Percentiles rank a stretch among this genome's conserved stretches.
phyloP scores from a whole-genome alignment of 345 rosid genomes.

The Camelina laxa region DNA sequence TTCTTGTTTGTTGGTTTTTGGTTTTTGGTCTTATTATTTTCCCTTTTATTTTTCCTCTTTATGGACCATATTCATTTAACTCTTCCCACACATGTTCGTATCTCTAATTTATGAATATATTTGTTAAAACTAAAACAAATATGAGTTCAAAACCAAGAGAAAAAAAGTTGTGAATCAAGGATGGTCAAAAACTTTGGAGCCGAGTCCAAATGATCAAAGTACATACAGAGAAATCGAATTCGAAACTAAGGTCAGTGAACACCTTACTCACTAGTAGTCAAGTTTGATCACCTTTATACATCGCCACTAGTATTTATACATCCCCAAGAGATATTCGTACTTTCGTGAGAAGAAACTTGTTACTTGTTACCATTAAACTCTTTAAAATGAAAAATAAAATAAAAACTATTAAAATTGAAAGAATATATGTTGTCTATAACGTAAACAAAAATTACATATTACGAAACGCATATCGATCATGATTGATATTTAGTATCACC shows the following conservation, averaged over 20 bases:
- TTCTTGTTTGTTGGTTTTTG: conserved; percentile 45
- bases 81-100: conserved; percentile 7
- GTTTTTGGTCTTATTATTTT: conserved; percentile 16
- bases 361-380: conserved; percentile 24
- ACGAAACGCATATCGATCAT: conserved; percentile 16
- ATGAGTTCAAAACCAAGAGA: background rate
- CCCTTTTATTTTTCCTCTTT: conserved; percentile 3
- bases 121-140: background rate
- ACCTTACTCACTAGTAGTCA: background rate
- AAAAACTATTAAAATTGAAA: background rate
- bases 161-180: background rate
- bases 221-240: background rate
- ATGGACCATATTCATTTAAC: conserved; percentile 36
- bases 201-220: background rate
- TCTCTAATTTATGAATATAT: background rate
- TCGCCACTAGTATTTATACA: background rate
- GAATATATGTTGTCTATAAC: conserved; percentile 35
- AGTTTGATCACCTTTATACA: background rate
- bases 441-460: conserved; percentile 14
- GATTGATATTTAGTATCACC: conserved; percentile 14
- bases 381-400: background rate
- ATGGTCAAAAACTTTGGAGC: background rate
- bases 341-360: background rate
- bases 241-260: background rate
- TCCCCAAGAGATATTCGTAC: background rate